Conservation (phyloP, 2,329 filamentous ascomycete species). For the Arthrobotrys pseudoclavata region DNA sequence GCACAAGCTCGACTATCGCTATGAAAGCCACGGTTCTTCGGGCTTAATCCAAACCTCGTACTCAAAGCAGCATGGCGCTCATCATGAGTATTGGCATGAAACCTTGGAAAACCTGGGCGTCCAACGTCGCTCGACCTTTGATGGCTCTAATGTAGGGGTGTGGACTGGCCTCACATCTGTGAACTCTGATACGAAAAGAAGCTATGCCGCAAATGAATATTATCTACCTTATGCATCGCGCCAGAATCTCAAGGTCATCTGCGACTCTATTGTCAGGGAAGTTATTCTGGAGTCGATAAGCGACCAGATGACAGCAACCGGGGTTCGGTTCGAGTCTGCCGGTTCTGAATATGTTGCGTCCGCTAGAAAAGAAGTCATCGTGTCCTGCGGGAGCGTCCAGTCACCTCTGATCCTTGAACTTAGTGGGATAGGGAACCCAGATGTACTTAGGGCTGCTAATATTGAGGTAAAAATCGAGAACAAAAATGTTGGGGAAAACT, state of each 20-base stretch:
- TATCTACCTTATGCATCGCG: constrained; percentile 66
- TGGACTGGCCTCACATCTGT: constrained; percentile 66
- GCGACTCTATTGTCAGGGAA: constrained; percentile 68
- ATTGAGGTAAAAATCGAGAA: constrained; percentile 68
- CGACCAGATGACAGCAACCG: constrained; percentile 64
- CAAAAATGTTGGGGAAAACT: constrained; percentile 69
- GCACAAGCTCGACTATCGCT: constrained; percentile 47
- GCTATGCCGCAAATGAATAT: constrained; percentile 68
- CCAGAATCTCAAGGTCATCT: constrained; percentile 69
- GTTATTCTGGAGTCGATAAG: constrained; percentile 67
- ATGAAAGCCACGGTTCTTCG: constrained; percentile 44
- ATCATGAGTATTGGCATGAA: constrained; percentile 69
- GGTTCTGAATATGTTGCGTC: constrained; percentile 62
- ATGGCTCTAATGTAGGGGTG: constrained; percentile 67
- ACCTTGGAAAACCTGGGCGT: constrained; percentile 66
- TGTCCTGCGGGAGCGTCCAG: constrained; percentile 73
- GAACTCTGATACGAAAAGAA: constrained; percentile 66
- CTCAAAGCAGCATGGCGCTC: constrained; percentile 66
- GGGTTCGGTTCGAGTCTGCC: constrained; percentile 67
- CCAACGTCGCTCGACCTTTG: constrained; percentile 65
- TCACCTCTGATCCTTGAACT: constrained; percentile 74
- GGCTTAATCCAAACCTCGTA: constrained; percentile 50
- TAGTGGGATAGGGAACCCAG: constrained; percentile 72
- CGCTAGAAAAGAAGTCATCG: constrained; percentile 70
- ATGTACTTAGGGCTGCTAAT: constrained; percentile 67